Evolutionary conservation across 1,139 yeast species (phyloP).

Genomic region (Maudiozyma humilis): DNA sequence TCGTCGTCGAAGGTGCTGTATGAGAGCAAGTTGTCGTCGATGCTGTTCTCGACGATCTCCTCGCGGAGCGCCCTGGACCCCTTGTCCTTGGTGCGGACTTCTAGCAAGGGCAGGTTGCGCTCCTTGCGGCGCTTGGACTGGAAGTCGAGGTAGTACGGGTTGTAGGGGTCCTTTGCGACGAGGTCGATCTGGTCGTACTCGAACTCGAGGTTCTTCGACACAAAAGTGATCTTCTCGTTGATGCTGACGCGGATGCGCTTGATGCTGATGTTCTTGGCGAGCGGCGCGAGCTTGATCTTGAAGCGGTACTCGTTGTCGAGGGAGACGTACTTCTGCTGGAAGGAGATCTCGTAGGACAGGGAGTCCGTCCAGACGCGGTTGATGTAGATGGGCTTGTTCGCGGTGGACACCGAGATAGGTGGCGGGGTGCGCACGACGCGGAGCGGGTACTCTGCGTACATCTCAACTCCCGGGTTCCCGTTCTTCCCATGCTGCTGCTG

Average conservation of each 20-base stretch:
- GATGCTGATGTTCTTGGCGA: constrained; percentile 58
- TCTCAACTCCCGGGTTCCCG: constrained; percentile 6
- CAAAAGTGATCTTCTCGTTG: constrained; percentile 65
- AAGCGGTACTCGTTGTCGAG: constrained; percentile 56
- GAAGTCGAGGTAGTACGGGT: constrained; percentile 35
- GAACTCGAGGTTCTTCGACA: constrained; percentile 46
- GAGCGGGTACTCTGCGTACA: constrained; percentile 24
- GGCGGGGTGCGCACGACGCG: constrained; percentile 68
- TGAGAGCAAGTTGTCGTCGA: constrained; percentile 52
- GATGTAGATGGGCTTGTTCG: constrained; percentile 76
- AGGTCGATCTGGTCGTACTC: constrained; percentile 54
- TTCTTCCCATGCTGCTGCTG: neutral
- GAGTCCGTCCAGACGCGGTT: constrained; percentile 80
- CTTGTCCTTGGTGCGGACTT: constrained; percentile 51
- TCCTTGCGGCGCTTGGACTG: constrained; percentile 36
- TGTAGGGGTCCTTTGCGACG: constrained; percentile 32
- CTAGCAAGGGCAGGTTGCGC: constrained; percentile 51
- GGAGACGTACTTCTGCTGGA: constrained; percentile 69
- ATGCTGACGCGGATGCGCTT: constrained; percentile 69
- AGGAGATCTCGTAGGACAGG: constrained; percentile 66
- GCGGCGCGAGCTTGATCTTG: constrained; percentile 65
- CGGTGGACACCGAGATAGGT: constrained; percentile 58
- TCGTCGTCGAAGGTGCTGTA: constrained; percentile 35
- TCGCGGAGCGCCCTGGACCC: constrained; percentile 45
- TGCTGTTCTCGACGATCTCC: constrained; percentile 53